Percentiles rank a stretch among this genome's conserved stretches.
Evolutionary conservation across 2,329 filamentous ascomycete species (phyloP).

Genomic region (Cladosporium cucumerinum): DNA sequence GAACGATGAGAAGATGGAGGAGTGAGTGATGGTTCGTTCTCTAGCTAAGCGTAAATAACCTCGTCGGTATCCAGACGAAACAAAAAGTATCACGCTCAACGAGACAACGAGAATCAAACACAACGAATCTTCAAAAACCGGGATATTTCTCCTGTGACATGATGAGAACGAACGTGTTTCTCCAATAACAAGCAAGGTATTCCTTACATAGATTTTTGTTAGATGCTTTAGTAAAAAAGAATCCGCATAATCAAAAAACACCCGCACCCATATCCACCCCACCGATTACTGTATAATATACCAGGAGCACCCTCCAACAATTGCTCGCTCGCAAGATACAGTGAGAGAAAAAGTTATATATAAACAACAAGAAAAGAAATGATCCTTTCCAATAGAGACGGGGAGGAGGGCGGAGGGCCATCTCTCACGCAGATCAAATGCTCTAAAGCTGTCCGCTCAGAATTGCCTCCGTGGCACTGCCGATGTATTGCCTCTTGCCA

Average conservation of each 20-base stretch:
- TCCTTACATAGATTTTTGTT: not conserved
- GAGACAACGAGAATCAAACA: not conserved
- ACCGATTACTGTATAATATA: not conserved
- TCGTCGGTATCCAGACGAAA: not conserved
- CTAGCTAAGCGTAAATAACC: not conserved
- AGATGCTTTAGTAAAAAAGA: not conserved
- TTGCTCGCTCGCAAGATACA: not conserved
- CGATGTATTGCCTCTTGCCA: constrained; percentile 83
- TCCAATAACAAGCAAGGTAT: not conserved
- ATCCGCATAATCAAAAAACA: not conserved
- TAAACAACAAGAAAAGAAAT: not conserved
- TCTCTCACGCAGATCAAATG: not conserved
- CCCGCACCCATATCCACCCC: not conserved
- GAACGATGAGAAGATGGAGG: not conserved
- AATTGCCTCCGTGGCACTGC: constrained; percentile 43
- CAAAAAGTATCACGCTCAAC: not conserved
- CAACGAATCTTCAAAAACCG: not conserved
- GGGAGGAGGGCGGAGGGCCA: not conserved
- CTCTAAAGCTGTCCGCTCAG: constrained; percentile 39
- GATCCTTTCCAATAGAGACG: not conserved
- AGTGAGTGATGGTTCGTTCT: not conserved
- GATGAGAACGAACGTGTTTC: not conserved
- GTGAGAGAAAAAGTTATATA: not conserved
- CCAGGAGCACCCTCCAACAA: not conserved
- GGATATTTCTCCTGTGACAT: not conserved